Base-by-base conservation (phyloP, 2,329 filamentous ascomycete genomes). In the Fusarium floridanum region DNA sequence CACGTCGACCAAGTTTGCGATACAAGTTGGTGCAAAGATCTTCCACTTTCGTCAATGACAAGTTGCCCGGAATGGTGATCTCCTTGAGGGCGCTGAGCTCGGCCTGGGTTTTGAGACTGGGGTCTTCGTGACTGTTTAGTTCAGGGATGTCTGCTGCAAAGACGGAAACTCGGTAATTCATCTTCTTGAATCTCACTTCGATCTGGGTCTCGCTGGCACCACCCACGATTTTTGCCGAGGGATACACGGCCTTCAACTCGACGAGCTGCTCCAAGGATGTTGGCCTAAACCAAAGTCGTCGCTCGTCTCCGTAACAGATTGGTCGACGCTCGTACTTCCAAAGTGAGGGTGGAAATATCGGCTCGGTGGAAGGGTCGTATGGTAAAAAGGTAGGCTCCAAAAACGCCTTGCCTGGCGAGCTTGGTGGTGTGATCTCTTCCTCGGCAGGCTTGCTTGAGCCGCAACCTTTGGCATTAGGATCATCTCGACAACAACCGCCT, bases 161-260 rank as follows among this genome's bases (percentile, higher is more conserved):
- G 0, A 98, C 93, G 0, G 94, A 97, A 2, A 93, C 90, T 11
- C 91, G 91, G 79, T 97, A 97, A 77, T 94, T 89, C 88, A 96
- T 91, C 4, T 92, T 94, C 84, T 98, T 97, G 88, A 98, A 98
- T 82, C 97, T 97, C 84, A 97, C 92, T 83, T 98, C 95, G 70
- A 98, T 97, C 82, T 97, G 95, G 0, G 95, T 97, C 82, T 98
- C 95, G 1, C 94, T 96, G 80, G 94, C 97, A 64, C 95, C 95
- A 60, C 94, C 95, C 71, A 98, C 96, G 71, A 98, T 90, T 82
- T 97, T 98, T 4, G 94, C 94, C 14, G 91, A 90, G 0, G 95
- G 95, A 76, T 93, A 92, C 0, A 88, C 90, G 97, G 85, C 41
- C 17, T 68, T 68, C 4, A 68, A 24, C n/a, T 68, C 66, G 4